Evolutionary conservation across 2,329 filamentous ascomycete genomes (phyloP).

Genomic region (Ophiostoma pallidulum): DNA sequence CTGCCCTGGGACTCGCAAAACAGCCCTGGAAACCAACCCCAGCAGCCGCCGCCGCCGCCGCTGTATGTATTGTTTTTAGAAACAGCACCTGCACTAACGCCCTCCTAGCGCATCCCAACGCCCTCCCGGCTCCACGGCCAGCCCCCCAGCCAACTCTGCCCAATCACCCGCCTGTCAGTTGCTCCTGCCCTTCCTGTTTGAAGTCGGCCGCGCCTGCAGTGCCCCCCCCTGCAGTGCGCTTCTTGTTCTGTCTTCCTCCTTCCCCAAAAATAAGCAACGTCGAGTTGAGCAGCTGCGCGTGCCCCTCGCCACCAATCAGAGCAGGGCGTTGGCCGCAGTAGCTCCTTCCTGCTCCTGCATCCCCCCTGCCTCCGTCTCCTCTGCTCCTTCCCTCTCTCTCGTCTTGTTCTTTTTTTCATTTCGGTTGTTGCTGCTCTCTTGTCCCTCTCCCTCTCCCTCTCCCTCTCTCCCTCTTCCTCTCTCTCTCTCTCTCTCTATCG

Average conservation of each 20-base stretch:
- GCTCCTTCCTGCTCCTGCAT: not conserved
- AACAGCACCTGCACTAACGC: not conserved
- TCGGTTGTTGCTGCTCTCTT: not conserved
- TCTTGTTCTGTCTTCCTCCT: not conserved
- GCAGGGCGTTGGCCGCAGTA: slow-evolving; percentile 4
- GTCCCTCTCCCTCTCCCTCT: not conserved
- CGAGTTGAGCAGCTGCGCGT: too few species aligned
- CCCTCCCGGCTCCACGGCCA: too few species aligned
- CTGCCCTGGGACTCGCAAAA: too few species aligned
- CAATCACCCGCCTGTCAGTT: not conserved
- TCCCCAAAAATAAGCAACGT: not conserved
- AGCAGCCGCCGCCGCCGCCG: too few species aligned
- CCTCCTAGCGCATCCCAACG: not conserved
- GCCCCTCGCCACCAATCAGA: not conserved
- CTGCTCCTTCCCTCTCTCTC: not conserved
- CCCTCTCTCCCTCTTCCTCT: not conserved
- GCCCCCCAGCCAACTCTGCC: too few species aligned
- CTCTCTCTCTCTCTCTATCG: not conserved
- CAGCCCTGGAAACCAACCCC: too few species aligned
- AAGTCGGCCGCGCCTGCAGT: too few species aligned
- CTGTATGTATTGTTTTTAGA: too few species aligned
- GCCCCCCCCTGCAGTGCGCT: too few species aligned
- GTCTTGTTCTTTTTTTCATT: not conserved
- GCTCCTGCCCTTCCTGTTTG: too few species aligned
- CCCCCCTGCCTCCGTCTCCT: not conserved